Base-by-base conservation (phyloP, 2,329 filamentous ascomycete species). In the Ophiostoma quercus region DNA sequence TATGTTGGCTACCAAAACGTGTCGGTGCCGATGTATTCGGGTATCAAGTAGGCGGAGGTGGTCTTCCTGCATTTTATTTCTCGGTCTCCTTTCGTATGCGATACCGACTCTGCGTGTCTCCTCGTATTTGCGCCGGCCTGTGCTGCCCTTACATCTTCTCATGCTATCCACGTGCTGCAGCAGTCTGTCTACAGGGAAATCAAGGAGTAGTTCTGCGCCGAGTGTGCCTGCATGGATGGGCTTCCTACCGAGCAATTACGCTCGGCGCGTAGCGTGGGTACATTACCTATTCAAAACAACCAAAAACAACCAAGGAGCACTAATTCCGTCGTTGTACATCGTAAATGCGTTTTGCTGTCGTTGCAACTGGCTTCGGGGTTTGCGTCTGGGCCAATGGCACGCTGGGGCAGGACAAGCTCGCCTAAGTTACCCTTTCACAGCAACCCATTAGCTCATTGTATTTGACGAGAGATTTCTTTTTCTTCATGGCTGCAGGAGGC, bases 401-500 rank as follows among this genome's bases (percentile, higher is more conserved):
- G 25, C 25, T 29, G 25, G 25, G 25, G 25, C 25, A 60, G 22
- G 51, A 32, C 54, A 60, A 7, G n/a, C 51, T 57, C 51, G 51
- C 51, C 51, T 57, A 57, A 60, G 25, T 32, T 60, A 7, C 25
- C 54, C 54, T 14, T 60, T 29, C 32, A 60, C 54, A 34, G 22
- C 12, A 29, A 60, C 22, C 25, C 51, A 57, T 57, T 57, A 57
- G 51, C n/a, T 57, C 51, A 57, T 57, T n/a, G 47, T 54, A 22
- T 22, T 12, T 22, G 6, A 8, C 14, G 19, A n/a, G n/a, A n/a
- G 6, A 9, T 37, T 7, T 37, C 47, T 11, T 57, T 25, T 25
- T 22, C 9, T 22, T 22, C 9, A 1, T 19, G 5, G 51, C 51
- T 57, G n/a, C 51, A 57, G 51, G 51, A 12, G n/a, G 51, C 51